Evolutionary conservation across 2,329 filamentous ascomycete species (phyloP).

Genomic region (Sarocladiaceae sp.): DNA sequence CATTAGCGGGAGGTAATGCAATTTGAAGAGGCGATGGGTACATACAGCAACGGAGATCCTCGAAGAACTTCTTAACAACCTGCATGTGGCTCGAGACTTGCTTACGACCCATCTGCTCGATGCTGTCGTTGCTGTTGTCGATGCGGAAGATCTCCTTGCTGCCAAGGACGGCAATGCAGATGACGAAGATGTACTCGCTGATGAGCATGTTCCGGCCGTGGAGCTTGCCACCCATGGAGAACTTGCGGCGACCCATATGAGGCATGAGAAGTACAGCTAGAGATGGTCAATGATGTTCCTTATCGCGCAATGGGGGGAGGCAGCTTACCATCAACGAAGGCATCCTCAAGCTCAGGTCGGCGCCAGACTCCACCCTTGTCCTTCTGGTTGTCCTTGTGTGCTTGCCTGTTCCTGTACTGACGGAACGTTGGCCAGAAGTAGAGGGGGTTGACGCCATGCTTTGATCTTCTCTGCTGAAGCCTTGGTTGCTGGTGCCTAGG

Average conservation of each 20-base stretch:
- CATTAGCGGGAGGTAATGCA: conserved; percentile 13
- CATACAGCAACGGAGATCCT: conserved; percentile 57
- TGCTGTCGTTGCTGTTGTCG: conserved; percentile 36
- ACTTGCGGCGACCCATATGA: conserved; percentile 60
- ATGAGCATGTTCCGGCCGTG: conserved; percentile 67
- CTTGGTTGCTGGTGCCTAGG: conserved; percentile 28
- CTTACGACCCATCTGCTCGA: conserved; percentile 48
- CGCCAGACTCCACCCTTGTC: conserved; percentile 52
- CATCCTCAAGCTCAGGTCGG: conserved; percentile 53
- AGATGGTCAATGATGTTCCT: conserved; percentile 3
- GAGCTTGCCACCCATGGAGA: conserved; percentile 55
- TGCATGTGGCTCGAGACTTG: conserved; percentile 67
- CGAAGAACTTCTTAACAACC: conserved; percentile 61
- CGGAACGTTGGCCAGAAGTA: conserved; percentile 57
- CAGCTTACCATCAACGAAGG: conserved; percentile 58
- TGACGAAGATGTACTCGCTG: conserved; percentile 55
- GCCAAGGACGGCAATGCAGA: conserved; percentile 31
- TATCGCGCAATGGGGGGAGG: conserved; percentile 14
- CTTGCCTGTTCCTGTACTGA: conserved; percentile 59
- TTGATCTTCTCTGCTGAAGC: conserved; percentile 27
- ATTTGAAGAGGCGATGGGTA: conserved; percentile 13
- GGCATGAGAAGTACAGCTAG: conserved; percentile 59
- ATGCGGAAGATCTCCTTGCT: conserved; percentile 37
- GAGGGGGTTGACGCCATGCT: conserved; percentile 48
- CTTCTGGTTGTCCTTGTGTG: conserved; percentile 54